Percentiles rank a stretch among this genome's conserved stretches.
phyloP scores from a whole-genome alignment of 2,329 filamentous ascomycete genomes.

The Penicillium brasilianum region DNA sequence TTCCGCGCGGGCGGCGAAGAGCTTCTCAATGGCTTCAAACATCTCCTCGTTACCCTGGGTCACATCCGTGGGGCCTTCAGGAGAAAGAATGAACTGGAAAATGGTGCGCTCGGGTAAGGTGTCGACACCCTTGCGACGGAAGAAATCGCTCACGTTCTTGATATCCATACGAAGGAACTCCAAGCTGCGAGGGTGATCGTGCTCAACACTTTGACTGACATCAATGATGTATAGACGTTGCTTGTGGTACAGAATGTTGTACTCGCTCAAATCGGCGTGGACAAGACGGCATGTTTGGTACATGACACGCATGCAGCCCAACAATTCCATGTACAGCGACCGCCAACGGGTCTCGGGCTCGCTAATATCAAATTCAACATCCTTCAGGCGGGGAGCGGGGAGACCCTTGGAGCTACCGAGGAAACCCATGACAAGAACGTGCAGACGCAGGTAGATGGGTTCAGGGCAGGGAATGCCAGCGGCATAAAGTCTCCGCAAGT shows the following conservation, averaged over 20 bases:
- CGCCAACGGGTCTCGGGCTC: constrained; percentile 76
- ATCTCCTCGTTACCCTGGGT: constrained; percentile 59
- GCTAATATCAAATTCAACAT: constrained; percentile 74
- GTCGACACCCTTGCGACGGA: constrained; percentile 82
- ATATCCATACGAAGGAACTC: constrained; percentile 98
- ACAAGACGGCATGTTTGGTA: constrained; percentile 92
- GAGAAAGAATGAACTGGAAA: constrained; percentile 79
- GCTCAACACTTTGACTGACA: constrained; percentile 95
- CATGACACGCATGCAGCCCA: constrained; percentile 88
- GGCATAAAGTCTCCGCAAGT: constrained; percentile 80
- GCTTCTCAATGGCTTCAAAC: constrained; percentile 64
- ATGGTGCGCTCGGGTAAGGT: constrained; percentile 77
- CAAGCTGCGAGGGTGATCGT: constrained; percentile 88
- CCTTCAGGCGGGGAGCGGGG: constrained; percentile 85
- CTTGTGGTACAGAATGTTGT: constrained; percentile 92
- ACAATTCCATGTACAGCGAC: constrained; percentile 77
- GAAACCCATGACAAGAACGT: constrained; percentile 95
- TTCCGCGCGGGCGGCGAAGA: constrained; percentile 65
- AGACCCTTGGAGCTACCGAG: constrained; percentile 85
- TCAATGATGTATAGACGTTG: constrained; percentile 89
- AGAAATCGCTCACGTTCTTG: constrained; percentile 95
- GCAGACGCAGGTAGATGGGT: constrained; percentile 85
- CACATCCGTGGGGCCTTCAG: constrained; percentile 54
- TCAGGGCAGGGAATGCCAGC: constrained; percentile 90
- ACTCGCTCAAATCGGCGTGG: constrained; percentile 96